phyloP scores from a whole-genome alignment of 192 early-diverging fungal species.

The Podila horticola region DNA sequence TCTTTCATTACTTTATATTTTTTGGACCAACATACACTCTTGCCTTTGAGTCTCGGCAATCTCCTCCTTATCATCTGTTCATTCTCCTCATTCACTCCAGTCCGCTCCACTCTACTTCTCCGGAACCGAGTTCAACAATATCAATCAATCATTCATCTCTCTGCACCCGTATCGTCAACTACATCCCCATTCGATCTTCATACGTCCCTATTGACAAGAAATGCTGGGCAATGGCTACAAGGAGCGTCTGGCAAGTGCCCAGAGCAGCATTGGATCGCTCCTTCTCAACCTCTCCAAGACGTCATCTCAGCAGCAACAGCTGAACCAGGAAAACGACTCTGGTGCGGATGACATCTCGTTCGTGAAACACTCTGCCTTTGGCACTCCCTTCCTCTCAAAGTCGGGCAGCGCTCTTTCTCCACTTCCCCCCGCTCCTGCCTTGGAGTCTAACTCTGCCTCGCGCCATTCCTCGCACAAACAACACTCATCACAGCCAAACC shows the following conservation, averaged over 20 bases:
- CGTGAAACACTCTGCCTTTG: conserved; percentile 13
- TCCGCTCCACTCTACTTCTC: too few relatives aligned
- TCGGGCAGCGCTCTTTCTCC: background rate
- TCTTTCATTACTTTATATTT: background rate
- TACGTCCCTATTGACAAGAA: background rate
- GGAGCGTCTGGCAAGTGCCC: conserved; percentile 36
- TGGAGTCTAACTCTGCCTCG: conserved; percentile 45
- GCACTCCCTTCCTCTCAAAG: conserved; percentile 7
- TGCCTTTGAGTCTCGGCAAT: too few relatives aligned
- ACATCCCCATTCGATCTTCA: background rate
- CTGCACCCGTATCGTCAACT: background rate
- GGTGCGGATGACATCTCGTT: background rate
- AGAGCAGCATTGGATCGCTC: conserved; percentile 31
- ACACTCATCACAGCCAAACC: conserved; percentile 9
- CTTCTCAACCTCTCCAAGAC: conserved; percentile 30
- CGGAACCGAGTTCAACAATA: background rate
- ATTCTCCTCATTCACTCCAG: too few relatives aligned
- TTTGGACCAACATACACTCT: background rate
- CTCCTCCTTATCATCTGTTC: too few relatives aligned
- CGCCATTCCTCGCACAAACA: conserved; percentile 8
- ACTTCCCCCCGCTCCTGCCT: conserved; percentile 18
- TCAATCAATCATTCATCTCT: background rate
- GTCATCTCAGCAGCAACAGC: background rate
- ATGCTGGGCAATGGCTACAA: conserved; percentile 53
- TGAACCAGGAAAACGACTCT: conserved; percentile 25